Percentiles rank a stretch among this genome's conserved stretches.
These are phyloP conservation scores for Diaporthe velutina DNA, from an alignment of 2,329 filamentous ascomycete genomes.

Conservation along the genomic window DNA sequence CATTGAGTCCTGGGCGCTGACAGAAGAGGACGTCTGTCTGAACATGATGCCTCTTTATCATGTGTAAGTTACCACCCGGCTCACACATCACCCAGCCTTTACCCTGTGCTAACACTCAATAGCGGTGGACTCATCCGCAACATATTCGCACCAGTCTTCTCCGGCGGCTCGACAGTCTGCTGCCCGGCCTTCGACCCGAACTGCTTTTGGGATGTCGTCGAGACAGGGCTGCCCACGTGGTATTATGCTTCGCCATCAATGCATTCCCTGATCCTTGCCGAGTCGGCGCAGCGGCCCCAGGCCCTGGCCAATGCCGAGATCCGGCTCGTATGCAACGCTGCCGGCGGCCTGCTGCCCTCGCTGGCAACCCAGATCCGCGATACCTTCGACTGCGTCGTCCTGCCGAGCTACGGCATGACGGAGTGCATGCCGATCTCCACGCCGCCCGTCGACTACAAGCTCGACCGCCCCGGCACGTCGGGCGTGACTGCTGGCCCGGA, in stretches of 20 bases:
- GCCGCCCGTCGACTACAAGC: conserved; percentile 77
- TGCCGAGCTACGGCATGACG: conserved; percentile 94
- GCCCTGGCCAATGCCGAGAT: conserved; percentile 70
- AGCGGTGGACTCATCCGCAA: conserved; percentile 79
- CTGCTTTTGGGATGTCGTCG: conserved; percentile 86
- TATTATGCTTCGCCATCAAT: conserved; percentile 95
- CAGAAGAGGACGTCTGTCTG: conserved; percentile 60
- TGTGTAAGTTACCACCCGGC: conserved; percentile 54
- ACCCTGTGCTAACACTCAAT: conserved; percentile 56
- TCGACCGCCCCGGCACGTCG: conserved; percentile 75
- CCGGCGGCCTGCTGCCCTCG: conserved; percentile 84
- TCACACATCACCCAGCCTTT: rapidly evolving
- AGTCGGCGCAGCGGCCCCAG: conserved; percentile 71
- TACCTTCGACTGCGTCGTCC: conserved; percentile 81
- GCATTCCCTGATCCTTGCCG: conserved; percentile 88
- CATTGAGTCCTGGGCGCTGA: conserved; percentile 66
- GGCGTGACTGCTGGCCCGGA: conserved; percentile 88
- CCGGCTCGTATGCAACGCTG: conserved; percentile 90
- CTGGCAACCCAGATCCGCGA: conserved; percentile 84
- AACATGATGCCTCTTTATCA: conserved; percentile 73
- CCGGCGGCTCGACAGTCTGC: conserved; percentile 84
- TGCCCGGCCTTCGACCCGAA: conserved; percentile 84
- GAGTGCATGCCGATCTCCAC: conserved; percentile 91
- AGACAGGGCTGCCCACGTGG: conserved; percentile 83
- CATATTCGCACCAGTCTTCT: conserved; percentile 81